These are phyloP conservation scores for Plantago rigida DNA, from an alignment of 305 asterid genomes.

Conservation along the genomic window DNA sequence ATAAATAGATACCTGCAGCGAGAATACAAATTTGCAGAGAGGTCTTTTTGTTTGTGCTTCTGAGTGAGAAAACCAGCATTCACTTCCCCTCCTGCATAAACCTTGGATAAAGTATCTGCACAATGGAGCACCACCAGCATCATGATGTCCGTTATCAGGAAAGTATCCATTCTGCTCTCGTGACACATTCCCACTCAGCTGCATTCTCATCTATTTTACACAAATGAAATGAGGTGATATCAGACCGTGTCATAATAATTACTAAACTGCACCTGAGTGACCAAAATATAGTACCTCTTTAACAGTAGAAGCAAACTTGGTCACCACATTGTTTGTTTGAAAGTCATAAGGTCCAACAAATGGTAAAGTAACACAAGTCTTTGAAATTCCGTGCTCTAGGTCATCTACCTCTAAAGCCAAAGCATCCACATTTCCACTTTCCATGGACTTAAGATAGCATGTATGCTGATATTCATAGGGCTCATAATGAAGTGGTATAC, in stretches of 20 bases:
- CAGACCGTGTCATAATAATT: constrained; percentile 17
- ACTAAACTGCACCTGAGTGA: constrained; percentile 25
- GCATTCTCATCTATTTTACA: constrained; percentile 60
- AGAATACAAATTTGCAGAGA: constrained; percentile 70
- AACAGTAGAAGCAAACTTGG: constrained; percentile 48
- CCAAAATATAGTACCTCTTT: constrained; percentile 56
- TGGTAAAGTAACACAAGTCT: constrained; percentile 52
- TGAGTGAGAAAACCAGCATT: constrained; percentile 72
- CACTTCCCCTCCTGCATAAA: constrained; percentile 64
- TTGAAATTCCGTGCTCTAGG: constrained; percentile 36
- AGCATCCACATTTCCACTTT: constrained; percentile 32
- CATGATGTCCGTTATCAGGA: constrained; percentile 22
- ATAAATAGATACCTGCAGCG: constrained; percentile 59
- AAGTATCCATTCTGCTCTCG: constrained; percentile 28
- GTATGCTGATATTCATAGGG: constrained; percentile 44
- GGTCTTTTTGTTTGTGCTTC: constrained; percentile 42
- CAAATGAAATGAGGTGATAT: constrained; percentile 18
- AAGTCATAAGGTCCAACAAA: constrained; percentile 53
- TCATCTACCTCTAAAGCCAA: constrained; percentile 34
- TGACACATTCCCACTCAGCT: constrained; percentile 37
- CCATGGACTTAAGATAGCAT: constrained; percentile 36
- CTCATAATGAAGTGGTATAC: constrained; percentile 44
- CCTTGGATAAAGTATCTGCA: constrained; percentile 66
- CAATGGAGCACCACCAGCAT: constrained; percentile 34
- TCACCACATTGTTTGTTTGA: constrained; percentile 43